Percentiles rank a stretch among this genome's conserved stretches.
Evolutionary conservation across 257 asterid genomes (phyloP).

Genomic region (Orobanche coerulescens): DNA sequence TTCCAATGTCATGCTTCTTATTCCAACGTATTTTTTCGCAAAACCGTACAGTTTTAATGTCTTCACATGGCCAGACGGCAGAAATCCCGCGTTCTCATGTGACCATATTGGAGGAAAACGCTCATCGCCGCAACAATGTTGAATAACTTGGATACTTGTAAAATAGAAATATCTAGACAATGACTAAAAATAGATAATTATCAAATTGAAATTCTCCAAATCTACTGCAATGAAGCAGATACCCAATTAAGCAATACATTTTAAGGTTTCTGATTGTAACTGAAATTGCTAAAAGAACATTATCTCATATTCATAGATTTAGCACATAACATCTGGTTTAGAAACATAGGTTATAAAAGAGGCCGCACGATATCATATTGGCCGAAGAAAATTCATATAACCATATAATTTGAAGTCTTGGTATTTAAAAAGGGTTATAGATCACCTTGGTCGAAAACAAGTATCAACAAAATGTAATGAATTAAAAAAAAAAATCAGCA

Average conservation of each 20-base stretch:
- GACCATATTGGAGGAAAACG: too few relatives aligned
- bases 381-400: conserved; percentile 4
- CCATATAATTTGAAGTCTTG: not conserved
- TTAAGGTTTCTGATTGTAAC: not conserved
- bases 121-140: too few relatives aligned
- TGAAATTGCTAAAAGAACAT: not conserved
- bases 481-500: not conserved
- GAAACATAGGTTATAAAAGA: not conserved
- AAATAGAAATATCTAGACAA: not conserved
- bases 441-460: conserved; percentile 1
- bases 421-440: not conserved
- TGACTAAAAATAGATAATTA: not conserved
- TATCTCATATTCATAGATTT: not conserved
- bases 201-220: not conserved
- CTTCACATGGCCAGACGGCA: too few relatives aligned
- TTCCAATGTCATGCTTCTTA: too few relatives aligned
- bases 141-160: not conserved
- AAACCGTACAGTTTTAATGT: too few relatives aligned
- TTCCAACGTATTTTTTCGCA: too few relatives aligned
- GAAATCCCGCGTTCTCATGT: too few relatives aligned
- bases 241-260: not conserved
- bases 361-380: conserved; percentile 11
- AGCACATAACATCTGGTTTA: not conserved
- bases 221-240: not conserved
- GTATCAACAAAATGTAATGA: not conserved